These are phyloP conservation scores for Xanthoparmelia taractica DNA, from an alignment of 495 filamentous ascomycete genomes.

Conservation along the genomic window DNA sequence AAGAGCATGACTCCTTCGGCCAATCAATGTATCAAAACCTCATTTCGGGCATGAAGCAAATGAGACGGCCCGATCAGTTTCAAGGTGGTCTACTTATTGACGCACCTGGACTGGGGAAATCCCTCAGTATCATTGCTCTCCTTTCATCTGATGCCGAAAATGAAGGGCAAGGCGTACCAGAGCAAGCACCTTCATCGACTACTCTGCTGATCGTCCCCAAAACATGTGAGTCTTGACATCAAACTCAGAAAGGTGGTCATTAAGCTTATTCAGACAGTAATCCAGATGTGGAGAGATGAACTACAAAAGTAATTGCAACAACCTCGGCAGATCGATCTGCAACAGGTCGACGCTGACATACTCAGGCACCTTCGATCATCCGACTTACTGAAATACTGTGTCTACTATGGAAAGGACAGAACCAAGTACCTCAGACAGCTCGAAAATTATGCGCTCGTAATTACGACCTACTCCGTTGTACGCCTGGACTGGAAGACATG, in stretches of 20 bases:
- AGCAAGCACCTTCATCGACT: background rate
- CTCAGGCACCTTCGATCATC: constrained; percentile 7
- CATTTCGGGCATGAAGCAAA: constrained; percentile 23
- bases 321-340: background rate
- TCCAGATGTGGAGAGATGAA: constrained; percentile 18
- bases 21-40: constrained; percentile 26
- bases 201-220: constrained; percentile 17
- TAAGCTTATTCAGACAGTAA: constrained; percentile 7
- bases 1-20: background rate
- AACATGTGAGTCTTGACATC: constrained; percentile 4
- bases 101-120: constrained; percentile 38
- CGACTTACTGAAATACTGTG: background rate
- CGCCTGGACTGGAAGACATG: constrained; percentile 14
- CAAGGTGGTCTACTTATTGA: constrained; percentile 38
- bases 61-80: constrained; percentile 27
- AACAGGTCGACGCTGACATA: background rate
- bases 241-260: background rate
- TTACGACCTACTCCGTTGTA: constrained; percentile 19
- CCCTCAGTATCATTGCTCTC: constrained; percentile 36
- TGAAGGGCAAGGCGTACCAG: background rate
- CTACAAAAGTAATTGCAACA: constrained; percentile 3
- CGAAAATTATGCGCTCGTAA: constrained; percentile 1
- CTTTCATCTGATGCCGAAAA: constrained; percentile 20
- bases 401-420: constrained; percentile 17
- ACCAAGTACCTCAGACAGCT: constrained; percentile 4